Evolutionary conservation across 495 filamentous ascomycete species (phyloP).

Genomic region (Staphylotrichum longicolle): DNA sequence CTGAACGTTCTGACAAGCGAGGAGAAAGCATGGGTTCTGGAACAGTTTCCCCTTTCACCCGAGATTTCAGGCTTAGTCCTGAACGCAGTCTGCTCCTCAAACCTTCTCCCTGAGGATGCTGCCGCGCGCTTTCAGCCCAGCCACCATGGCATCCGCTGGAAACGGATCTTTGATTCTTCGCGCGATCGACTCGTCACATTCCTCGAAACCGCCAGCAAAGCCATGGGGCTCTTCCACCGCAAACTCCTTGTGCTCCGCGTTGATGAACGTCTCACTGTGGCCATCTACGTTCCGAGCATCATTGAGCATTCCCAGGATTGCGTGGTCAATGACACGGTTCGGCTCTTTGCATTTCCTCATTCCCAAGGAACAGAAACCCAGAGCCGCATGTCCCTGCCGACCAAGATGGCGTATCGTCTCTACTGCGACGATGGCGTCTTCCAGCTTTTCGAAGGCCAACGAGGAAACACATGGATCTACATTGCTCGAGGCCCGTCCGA

Average conservation of each 20-base stretch:
- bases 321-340: slow-evolving; percentile 42
- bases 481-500: slow-evolving; percentile 38
- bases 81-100: slow-evolving; percentile 46
- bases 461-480: slow-evolving; percentile 47
- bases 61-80: slow-evolving; percentile 34
- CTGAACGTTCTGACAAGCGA: slow-evolving; percentile 41
- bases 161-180: slow-evolving; percentile 42
- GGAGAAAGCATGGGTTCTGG: slow-evolving; percentile 45
- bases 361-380: slow-evolving; percentile 39
- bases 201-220: slow-evolving; percentile 32
- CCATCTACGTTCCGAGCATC: slow-evolving; percentile 49
- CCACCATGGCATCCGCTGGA: slow-evolving; percentile 44
- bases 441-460: slow-evolving; percentile 42
- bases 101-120: slow-evolving; percentile 36
- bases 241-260: slow-evolving; percentile 48
- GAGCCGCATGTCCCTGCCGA: slow-evolving; percentile 40
- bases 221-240: slow-evolving; percentile 44
- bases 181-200: slow-evolving; percentile 43
- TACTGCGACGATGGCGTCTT: slow-evolving; percentile 32
- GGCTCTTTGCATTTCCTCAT: slow-evolving; percentile 50
- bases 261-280: slow-evolving; percentile 49
- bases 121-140: slow-evolving; percentile 39
- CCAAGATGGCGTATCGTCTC: slow-evolving; percentile 46
- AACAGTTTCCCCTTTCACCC: slow-evolving; percentile 35
- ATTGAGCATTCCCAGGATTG: slow-evolving; percentile 38